phyloP scores from a whole-genome alignment of 225 moss, liverwort and hornwort genomes.

The Bryum argenteum region DNA sequence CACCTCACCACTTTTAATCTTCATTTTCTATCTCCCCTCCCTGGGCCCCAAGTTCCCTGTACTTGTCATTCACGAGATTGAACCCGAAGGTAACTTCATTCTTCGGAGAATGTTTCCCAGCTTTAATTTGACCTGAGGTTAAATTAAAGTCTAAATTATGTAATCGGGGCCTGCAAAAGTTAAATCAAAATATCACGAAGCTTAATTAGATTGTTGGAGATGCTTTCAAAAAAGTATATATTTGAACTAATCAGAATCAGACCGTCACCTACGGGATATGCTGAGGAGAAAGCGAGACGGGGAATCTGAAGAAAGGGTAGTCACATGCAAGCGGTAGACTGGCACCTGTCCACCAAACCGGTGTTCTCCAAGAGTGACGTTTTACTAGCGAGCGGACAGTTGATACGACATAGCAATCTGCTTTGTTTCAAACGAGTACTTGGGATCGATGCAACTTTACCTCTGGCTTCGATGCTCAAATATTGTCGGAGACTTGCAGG shows the following conservation, averaged over 20 bases:
- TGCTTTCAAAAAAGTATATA: no score
- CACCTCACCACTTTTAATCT: slow-evolving; percentile 34
- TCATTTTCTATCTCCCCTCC: not conserved
- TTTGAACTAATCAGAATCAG: no score
- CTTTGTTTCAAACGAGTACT: slow-evolving; percentile 17
- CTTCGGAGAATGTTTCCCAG: not conserved
- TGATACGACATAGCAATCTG: not conserved
- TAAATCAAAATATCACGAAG: no score
- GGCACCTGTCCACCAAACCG: slow-evolving; percentile 6
- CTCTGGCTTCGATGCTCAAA: slow-evolving; percentile 9
- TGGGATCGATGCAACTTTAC: slow-evolving; percentile 12
- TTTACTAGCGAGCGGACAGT: not conserved
- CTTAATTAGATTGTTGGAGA: no score
- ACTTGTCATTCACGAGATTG: not conserved
- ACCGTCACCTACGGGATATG: not conserved
- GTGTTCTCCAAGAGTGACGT: slow-evolving; percentile 3
- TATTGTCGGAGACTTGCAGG: slow-evolving; percentile 5
- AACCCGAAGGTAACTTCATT: slow-evolving; percentile 6
- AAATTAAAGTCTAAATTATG: no score
- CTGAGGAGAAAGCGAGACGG: not conserved
- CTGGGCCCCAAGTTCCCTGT: not conserved
- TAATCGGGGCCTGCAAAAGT: no score
- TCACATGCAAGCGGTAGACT: not conserved
- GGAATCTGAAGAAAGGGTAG: not conserved
- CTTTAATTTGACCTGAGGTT: no score